phyloP scores from a whole-genome alignment of 1,139 yeast genomes.

The Blastobotrys aristatus region DNA sequence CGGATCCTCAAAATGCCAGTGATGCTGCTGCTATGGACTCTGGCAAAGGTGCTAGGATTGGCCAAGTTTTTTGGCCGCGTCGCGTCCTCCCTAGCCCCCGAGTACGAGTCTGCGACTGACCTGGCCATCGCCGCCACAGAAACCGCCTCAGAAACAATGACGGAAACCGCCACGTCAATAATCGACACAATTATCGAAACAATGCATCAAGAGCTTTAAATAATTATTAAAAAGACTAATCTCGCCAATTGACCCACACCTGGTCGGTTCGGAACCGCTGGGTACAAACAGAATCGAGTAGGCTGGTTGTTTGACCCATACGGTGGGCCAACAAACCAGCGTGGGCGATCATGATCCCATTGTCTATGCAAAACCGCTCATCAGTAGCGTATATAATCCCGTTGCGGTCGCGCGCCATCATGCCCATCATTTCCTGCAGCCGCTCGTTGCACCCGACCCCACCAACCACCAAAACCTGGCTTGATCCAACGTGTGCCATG shows the following conservation, averaged over 20 bases:
- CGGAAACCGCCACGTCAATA: background rate
- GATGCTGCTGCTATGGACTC: constrained; percentile 52
- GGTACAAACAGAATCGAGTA: constrained; percentile 77
- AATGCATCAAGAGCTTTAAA: background rate
- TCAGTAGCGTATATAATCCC: constrained; percentile 92
- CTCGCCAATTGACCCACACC: constrained; percentile 76
- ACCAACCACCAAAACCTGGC: constrained; percentile 90
- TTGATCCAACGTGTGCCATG: constrained; percentile 92
- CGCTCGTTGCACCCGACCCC: constrained; percentile 96
- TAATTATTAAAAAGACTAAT: background rate
- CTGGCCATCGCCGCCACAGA: background rate
- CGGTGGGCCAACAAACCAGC: constrained; percentile 88
- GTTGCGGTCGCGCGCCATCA: constrained; percentile 84
- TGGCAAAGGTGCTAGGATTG: constrained; percentile 45
- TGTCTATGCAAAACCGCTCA: constrained; percentile 93
- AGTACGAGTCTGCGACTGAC: background rate
- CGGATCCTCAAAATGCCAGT: constrained; percentile 56
- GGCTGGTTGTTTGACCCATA: constrained; percentile 60
- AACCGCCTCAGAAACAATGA: background rate
- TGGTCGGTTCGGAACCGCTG: constrained; percentile 94
- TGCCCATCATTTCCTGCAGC: constrained; percentile 91
- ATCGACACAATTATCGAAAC: background rate
- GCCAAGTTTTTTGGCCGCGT: constrained; percentile 23
- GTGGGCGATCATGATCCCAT: constrained; percentile 98
- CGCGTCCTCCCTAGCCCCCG: background rate